Percentiles rank a stretch among this genome's conserved stretches.
These are phyloP conservation scores for Serendipita sp. DNA, from an alignment of 768 basidiomycete genomes.

Conservation along the genomic window DNA sequence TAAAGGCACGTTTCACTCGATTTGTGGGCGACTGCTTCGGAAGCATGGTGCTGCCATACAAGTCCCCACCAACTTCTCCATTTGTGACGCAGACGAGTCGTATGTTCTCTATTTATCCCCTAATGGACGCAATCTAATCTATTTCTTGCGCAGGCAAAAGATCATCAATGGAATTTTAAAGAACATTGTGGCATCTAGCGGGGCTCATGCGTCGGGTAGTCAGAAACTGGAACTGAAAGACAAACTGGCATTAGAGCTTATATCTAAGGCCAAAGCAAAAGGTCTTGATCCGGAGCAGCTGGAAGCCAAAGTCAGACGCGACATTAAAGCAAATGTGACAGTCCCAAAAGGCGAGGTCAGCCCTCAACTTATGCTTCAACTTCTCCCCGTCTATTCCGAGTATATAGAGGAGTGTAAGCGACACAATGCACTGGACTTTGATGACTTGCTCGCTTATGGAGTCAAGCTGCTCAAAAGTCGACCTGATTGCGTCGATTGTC, in stretches of 20 bases:
- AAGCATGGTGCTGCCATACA: constrained; percentile 43
- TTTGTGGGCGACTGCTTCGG: constrained; percentile 58
- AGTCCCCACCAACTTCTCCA: constrained; percentile 58
- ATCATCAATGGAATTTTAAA: constrained; percentile 44
- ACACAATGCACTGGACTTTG: constrained; percentile 71
- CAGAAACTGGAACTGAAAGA: constrained; percentile 30
- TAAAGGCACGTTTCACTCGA: constrained; percentile 68
- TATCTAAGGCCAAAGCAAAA: constrained; percentile 58
- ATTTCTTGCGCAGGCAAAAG: constrained; percentile 38
- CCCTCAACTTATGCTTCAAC: constrained; percentile 22
- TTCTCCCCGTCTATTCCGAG: constrained; percentile 41
- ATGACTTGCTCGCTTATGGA: constrained; percentile 65
- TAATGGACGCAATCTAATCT: neutral
- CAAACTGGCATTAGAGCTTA: constrained; percentile 36
- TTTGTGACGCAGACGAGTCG: constrained; percentile 74
- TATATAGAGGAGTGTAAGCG: constrained; percentile 48
- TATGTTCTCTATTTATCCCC: constrained; percentile 18
- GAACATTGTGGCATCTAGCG: constrained; percentile 27
- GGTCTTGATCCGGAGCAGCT: constrained; percentile 40
- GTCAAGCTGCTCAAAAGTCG: constrained; percentile 43
- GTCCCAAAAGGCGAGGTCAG: constrained; percentile 1
- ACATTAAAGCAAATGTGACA: neutral
- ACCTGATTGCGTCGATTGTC: constrained; percentile 34
- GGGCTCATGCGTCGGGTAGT: neutral
- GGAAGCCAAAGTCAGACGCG: constrained; percentile 9